phyloP scores from a whole-genome alignment of 768 basidiomycete genomes.

The Phanerochaete sordida region DNA sequence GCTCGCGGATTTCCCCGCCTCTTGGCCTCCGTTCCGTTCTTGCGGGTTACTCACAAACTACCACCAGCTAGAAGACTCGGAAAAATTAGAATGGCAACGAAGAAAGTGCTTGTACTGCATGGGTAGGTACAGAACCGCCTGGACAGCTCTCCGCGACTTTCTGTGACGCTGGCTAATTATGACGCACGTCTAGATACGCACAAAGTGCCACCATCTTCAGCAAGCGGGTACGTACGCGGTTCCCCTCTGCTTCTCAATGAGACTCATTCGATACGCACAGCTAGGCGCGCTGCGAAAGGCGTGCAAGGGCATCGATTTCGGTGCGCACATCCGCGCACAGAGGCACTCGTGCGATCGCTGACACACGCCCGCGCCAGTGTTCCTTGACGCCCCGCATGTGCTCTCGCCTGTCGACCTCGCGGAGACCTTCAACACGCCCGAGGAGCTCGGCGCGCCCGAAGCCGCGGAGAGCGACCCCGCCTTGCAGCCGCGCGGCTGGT shows the following conservation, averaged over 20 bases:
- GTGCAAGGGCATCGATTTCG: conserved; percentile 63
- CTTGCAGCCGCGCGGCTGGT: conserved; percentile 68
- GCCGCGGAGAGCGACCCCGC: conserved; percentile 42
- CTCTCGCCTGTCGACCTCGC: conserved; percentile 63
- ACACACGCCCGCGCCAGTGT: conserved; percentile 43
- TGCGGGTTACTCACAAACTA: too few species aligned
- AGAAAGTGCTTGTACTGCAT: conserved; percentile 39
- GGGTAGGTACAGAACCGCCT: conserved; percentile 27
- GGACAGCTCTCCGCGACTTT: background rate
- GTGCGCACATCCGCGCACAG: conserved; percentile 29
- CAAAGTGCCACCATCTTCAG: conserved; percentile 71
- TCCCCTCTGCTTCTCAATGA: background rate
- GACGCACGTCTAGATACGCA: conserved; percentile 45
- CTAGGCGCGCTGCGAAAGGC: conserved; percentile 72
- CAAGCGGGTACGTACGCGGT: conserved; percentile 52
- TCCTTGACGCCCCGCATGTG: conserved; percentile 67
- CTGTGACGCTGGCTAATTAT: conserved; percentile 5
- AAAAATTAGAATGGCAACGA: conserved; percentile 7
- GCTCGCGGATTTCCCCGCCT: too few species aligned
- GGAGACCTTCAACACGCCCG: conserved; percentile 23
- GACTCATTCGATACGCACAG: conserved; percentile 31
- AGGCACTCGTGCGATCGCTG: background rate
- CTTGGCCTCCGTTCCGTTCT: too few species aligned
- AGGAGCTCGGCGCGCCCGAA: conserved; percentile 39
- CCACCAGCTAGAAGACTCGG: too few species aligned